phyloP scores from a whole-genome alignment of 441 rosid species.

The Croton laevigatus region DNA sequence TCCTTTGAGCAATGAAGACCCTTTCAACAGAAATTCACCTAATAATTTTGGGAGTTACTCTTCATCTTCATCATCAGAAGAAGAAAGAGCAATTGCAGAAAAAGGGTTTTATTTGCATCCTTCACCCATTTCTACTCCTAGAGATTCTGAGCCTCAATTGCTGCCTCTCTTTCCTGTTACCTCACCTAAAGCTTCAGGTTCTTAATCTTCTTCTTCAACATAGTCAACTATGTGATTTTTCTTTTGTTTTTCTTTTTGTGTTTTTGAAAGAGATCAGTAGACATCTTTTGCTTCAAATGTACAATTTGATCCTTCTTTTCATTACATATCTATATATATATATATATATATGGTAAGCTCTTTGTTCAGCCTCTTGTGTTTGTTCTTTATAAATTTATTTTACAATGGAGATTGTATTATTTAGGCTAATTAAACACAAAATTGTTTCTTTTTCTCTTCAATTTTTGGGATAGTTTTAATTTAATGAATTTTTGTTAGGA shows the following conservation, averaged over 20 bases:
- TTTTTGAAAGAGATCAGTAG: conserved; percentile 22
- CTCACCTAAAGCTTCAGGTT: conserved; percentile 60
- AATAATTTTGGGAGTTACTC: conserved; percentile 28
- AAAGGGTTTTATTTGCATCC: conserved; percentile 93
- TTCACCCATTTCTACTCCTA: conserved; percentile 84
- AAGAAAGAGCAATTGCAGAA: conserved; percentile 87
- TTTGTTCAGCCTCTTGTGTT: conserved; percentile 10
- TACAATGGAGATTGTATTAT: not conserved
- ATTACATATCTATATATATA: conserved; percentile 24
- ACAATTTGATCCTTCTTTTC: conserved; percentile 44
- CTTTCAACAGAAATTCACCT: conserved; percentile 57
- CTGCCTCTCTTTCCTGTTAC: conserved; percentile 81
- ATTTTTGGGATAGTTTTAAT: no score
- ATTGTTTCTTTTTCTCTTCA: no score
- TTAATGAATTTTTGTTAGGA: no score
- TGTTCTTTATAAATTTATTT: not conserved
- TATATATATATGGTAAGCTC: conserved; percentile 27
- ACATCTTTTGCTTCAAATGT: conserved; percentile 39
- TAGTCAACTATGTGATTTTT: no score
- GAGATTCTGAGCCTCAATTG: conserved; percentile 78
- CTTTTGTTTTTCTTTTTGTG: conserved; percentile 6
- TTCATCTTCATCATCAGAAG: conserved; percentile 66
- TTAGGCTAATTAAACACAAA: not conserved
- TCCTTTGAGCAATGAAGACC: conserved; percentile 64
- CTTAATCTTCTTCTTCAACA: conserved; percentile 37